Evolutionary conservation across 2,329 filamentous ascomycete genomes (phyloP).

Genomic region (Penicillium concentricum): DNA sequence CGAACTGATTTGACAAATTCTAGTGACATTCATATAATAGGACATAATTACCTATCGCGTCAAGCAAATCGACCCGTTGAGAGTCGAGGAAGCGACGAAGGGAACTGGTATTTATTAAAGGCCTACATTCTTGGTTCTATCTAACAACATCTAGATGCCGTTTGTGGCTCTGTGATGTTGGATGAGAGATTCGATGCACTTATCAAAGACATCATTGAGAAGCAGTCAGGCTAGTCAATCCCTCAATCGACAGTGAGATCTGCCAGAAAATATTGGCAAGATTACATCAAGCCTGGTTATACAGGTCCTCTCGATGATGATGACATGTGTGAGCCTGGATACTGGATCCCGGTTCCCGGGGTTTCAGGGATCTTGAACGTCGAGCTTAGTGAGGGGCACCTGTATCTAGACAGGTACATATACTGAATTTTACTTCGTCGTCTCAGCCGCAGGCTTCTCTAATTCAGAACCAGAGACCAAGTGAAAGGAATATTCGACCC

Average conservation of each 20-base stretch:
- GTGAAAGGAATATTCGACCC: conserved; percentile 30
- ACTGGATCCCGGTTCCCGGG: conserved; percentile 25
- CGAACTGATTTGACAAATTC: background rate
- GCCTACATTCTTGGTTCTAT: no score
- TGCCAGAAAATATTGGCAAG: conserved; percentile 33
- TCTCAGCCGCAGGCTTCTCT: background rate
- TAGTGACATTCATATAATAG: conserved; percentile 5
- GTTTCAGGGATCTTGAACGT: conserved; percentile 22
- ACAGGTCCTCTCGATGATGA: conserved; percentile 20
- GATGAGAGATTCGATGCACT: conserved; percentile 29
- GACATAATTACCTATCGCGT: conserved; percentile 36
- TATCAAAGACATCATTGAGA: conserved; percentile 26
- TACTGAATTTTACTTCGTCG: background rate
- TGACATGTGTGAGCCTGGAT: conserved; percentile 22
- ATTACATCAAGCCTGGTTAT: conserved; percentile 28
- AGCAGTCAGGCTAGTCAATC: conserved; percentile 28
- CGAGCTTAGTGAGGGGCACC: conserved; percentile 18
- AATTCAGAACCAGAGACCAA: conserved; percentile 15
- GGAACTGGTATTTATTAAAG: conserved; percentile 24
- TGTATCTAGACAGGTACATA: conserved; percentile 22
- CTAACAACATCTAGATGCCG: conserved; percentile 19
- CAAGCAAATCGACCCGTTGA: conserved; percentile 22
- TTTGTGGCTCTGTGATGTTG: conserved; percentile 34
- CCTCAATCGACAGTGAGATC: conserved; percentile 23
- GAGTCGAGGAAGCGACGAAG: conserved; percentile 26